Evolutionary conservation across 768 basidiomycete genomes (phyloP), one percentile per base, ranked within the genome.

Genomic region (Termitomyces bulborhizus): DNA sequence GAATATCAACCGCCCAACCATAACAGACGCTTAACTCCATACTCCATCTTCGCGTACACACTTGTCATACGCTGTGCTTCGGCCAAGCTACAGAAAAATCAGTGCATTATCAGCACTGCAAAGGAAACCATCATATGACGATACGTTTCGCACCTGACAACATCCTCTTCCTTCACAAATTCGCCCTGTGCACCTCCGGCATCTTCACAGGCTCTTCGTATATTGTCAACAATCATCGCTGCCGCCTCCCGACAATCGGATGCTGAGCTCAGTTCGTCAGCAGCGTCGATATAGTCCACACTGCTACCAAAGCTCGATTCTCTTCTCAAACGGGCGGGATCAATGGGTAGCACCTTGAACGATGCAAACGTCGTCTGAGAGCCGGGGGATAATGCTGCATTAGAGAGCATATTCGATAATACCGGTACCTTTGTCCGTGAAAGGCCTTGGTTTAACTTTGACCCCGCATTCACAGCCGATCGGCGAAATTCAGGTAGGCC

Each of bases 11-110:
- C 80, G 47, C 91, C 90, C 46, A 96, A 70, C 93, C 93, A 96
- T 56, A 96, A 70, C 66, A 96, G 72, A 60, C 93, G 76, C 77
- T 95, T 98, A 49, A 97, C 77, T 0, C 90, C 91, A 67, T 96
- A 93, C 65, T 97, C 94, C 83, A 96, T 88, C 72, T 93, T 93
- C 13, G 93, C 83, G 68, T 91, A 89, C 60, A 95, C 76, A 57
- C 85, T 90, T 3, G 92, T 97, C 75, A 86, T 85, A 52, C 82
- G 78, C 67, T 88, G 85, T 2, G 95, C 95, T 61, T 97, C 92
- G 6, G 79, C 78, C 61, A 94, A 67, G 62, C 92, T 94, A 60
- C 34, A 31, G 9, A 6, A 54, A 46, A 56, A 39, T 55, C 39
- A 53, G 26, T n/a, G 46, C 24, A 51, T 54, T 47, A 63, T 53